Evolutionary conservation across 495 filamentous ascomycete species (phyloP), one percentile per base, ranked within the genome.

Genomic region (Talaromyces adpressus): DNA sequence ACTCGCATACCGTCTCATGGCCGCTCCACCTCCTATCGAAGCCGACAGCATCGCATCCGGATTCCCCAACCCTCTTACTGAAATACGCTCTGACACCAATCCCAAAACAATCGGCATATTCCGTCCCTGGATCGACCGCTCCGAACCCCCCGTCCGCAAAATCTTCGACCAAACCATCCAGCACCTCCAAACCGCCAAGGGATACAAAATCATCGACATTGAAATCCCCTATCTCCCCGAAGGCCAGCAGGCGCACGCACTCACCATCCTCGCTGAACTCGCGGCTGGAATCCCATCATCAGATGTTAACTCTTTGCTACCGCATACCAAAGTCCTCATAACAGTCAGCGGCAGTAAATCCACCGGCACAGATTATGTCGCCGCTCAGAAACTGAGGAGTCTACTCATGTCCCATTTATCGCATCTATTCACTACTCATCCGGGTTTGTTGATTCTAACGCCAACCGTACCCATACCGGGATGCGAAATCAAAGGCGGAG

Each of bases 371-470:
- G 91, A 96, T 66, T 87, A 93, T 69, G 77, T 91, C 23, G 82
- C 86, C 32, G 87, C 91, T 29, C 90, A 91, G 64, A 86, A 89
- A 63, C 73, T 98, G 59, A 82, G 93, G 16, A 80, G 83, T 9
- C 74, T 93, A 41, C 72, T 96, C 54, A 98, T 98, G 93, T 75
- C 81, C 36, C 93, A 98, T 72, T 79, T 97, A 2, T 83, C 89
- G 0, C 77, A 81, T 61, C 77, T 98, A 3, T 98, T 85, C 74
- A 72, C 83, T 63, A 74, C 78, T 23, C 74, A 96, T 67, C 91
- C 92, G 2, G 91, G 89, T 14, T 68, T 97, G 62, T 72, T 96
- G 27, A 86, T 98, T 58, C 73, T 96, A 36, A 88, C 89, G 5
- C 92, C 93, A 0, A 92, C 91, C 16, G 85, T 82, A 6, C 91